Percentiles rank a stretch among this genome's conserved stretches.
These are phyloP conservation scores for Cladophialophora carrionii DNA, from an alignment of 2,329 filamentous ascomycete genomes.

Conservation along the genomic window DNA sequence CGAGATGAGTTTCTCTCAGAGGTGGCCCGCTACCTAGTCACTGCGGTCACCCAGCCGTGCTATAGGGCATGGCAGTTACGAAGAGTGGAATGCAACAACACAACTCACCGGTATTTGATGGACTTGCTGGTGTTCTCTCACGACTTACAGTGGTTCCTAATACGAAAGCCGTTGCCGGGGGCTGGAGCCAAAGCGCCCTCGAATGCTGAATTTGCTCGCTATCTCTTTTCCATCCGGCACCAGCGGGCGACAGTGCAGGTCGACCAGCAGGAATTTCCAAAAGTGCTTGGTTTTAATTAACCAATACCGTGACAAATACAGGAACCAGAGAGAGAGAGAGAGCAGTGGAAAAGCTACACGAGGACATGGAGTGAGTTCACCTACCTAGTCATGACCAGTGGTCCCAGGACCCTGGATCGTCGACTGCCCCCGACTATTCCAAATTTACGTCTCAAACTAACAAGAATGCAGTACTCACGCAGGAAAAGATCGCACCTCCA, in stretches of 20 bases:
- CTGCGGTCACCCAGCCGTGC: not conserved
- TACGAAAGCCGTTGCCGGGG: not conserved
- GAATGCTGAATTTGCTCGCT: not conserved
- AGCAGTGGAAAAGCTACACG: not conserved
- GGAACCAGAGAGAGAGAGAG: not conserved
- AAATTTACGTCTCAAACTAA: not conserved
- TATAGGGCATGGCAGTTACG: not conserved
- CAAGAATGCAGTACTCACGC: not conserved
- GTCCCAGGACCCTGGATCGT: not conserved
- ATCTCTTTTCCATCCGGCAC: not conserved
- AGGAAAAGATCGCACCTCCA: not conserved
- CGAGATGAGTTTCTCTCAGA: not conserved
- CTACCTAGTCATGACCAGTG: not conserved
- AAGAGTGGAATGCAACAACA: not conserved
- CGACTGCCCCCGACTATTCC: not conserved
- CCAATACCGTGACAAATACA: not conserved
- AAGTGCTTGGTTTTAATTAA: not conserved
- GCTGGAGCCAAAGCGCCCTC: not conserved
- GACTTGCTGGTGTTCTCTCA: not conserved
- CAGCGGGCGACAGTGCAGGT: not conserved
- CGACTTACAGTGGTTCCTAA: conserved; percentile 1
- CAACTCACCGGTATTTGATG: not conserved
- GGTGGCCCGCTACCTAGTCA: not conserved
- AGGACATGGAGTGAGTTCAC: not conserved
- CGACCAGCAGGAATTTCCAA: not conserved